Conservation (phyloP, 1,139 yeast species). For the Nadsonia commutata region DNA sequence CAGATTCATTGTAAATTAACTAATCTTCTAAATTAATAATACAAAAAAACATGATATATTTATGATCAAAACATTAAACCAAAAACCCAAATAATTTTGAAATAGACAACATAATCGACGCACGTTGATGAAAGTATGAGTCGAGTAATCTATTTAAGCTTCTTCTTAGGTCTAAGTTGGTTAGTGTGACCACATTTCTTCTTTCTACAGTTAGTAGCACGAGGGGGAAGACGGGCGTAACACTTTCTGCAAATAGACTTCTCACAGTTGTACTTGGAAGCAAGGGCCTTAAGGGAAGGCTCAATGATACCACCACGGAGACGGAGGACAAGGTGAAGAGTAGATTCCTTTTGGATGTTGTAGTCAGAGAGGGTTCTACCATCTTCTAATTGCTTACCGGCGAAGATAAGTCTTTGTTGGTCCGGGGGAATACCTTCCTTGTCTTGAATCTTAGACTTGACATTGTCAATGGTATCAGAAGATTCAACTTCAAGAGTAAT, state of each 20-base stretch:
- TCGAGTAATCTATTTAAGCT: slow-evolving; percentile 68
- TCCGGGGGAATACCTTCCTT: slow-evolving; percentile 94
- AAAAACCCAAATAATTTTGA: neutral
- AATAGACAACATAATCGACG: neutral
- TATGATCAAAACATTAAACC: neutral
- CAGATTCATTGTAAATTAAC: neutral
- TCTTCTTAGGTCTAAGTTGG: slow-evolving; percentile 99
- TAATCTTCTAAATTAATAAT: neutral
- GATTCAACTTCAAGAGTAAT: slow-evolving; percentile 91
- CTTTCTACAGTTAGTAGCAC: slow-evolving; percentile 99
- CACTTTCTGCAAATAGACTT: slow-evolving; percentile 98
- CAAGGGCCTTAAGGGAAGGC: slow-evolving; percentile 98
- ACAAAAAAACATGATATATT: neutral
- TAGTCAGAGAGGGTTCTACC: slow-evolving; percentile 87
- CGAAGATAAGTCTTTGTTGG: slow-evolving; percentile 86
- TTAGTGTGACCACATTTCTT: slow-evolving; percentile 99
- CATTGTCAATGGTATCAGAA: slow-evolving; percentile 87
- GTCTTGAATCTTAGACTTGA: slow-evolving; percentile 87
- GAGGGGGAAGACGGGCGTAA: slow-evolving; percentile 99
- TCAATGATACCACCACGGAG: slow-evolving; percentile 96
- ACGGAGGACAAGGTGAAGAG: slow-evolving; percentile 74
- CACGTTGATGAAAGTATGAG: neutral
- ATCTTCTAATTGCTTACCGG: slow-evolving; percentile 90
- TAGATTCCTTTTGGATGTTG: slow-evolving; percentile 92
- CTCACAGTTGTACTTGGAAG: slow-evolving; percentile 99